phyloP scores from a whole-genome alignment of 371 early-diverging fungal genomes.

The Rhizopus delemar region DNA sequence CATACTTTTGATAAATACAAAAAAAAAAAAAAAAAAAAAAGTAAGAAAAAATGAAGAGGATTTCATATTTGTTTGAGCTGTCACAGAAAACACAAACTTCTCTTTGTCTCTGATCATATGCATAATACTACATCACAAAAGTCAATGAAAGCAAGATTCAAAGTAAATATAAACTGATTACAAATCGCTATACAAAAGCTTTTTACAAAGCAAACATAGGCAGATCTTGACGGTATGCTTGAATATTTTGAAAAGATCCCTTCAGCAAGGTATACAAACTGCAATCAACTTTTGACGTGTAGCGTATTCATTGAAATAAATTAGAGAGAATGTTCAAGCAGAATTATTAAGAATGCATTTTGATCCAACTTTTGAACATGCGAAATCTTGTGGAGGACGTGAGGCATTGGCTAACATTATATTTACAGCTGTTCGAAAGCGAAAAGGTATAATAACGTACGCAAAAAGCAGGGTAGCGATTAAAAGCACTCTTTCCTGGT shows the following conservation, averaged over 20 bases:
- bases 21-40: constrained; percentile 5
- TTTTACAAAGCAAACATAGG: constrained; percentile 8
- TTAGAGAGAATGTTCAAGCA: background rate
- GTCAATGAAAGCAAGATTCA: constrained; percentile 2
- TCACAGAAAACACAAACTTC: background rate
- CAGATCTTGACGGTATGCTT: constrained; percentile 25
- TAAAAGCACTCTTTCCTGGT: background rate
- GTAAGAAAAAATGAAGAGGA: background rate
- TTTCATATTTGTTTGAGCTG: too few relatives aligned
- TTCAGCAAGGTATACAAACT: background rate
- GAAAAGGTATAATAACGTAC: background rate
- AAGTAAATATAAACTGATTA: constrained; percentile 3
- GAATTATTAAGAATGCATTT: background rate
- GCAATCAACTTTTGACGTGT: background rate
- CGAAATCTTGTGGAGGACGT: constrained; percentile 1
- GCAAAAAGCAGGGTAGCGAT: background rate
- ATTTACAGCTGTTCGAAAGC: constrained; percentile 19
- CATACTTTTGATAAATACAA: constrained; percentile 4
- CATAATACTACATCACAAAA: background rate
- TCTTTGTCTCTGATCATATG: constrained; percentile 3
- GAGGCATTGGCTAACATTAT: constrained; percentile 20
- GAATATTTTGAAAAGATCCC: constrained; percentile 14
- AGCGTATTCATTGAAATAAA: background rate
- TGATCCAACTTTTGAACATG: background rate
- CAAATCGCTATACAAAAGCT: background rate